Conservation (phyloP, 306 rosid species). For the Citrullus mucosospermus region DNA sequence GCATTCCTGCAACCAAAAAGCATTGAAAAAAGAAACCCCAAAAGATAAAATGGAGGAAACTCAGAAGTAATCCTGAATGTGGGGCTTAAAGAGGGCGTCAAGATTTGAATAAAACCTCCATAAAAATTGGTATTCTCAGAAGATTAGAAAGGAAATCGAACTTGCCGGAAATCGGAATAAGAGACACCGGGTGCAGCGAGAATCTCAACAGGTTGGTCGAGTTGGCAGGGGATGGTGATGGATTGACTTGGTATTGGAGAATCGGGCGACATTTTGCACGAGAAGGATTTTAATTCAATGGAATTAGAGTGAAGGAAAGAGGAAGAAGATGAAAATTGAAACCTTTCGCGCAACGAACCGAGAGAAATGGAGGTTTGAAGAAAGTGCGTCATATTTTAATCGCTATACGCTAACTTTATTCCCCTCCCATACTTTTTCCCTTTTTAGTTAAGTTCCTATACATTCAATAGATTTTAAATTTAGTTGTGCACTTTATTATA, state of each 20-base stretch:
- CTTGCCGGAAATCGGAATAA: slow-evolving; percentile 50
- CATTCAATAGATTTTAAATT: too few species aligned
- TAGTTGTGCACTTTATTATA: too few species aligned
- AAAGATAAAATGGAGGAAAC: not conserved
- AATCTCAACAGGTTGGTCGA: slow-evolving; percentile 44
- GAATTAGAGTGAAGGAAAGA: not conserved
- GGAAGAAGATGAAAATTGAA: slow-evolving; percentile 3
- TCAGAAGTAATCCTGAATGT: not conserved
- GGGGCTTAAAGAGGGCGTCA: too few species aligned
- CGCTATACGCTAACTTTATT: not conserved
- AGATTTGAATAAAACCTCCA: not conserved
- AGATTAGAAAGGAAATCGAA: not conserved
- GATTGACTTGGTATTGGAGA: slow-evolving; percentile 36
- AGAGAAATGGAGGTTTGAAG: slow-evolving; percentile 21
- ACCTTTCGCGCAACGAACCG: slow-evolving; percentile 12
- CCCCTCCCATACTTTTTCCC: too few species aligned
- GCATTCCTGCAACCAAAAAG: slow-evolving; percentile 46
- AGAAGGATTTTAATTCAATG: slow-evolving; percentile 10
- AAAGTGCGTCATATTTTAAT: slow-evolving; percentile 8
- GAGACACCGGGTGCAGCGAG: slow-evolving; percentile 71
- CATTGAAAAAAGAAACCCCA: not conserved
- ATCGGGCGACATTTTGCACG: slow-evolving; percentile 52
- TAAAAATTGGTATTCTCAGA: not conserved
- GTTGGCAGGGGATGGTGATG: slow-evolving; percentile 42
- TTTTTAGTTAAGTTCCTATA: too few species aligned